These are phyloP conservation scores for Mortierella sp. DNA, from an alignment of 371 early-diverging fungal genomes.

Conservation along the genomic window DNA sequence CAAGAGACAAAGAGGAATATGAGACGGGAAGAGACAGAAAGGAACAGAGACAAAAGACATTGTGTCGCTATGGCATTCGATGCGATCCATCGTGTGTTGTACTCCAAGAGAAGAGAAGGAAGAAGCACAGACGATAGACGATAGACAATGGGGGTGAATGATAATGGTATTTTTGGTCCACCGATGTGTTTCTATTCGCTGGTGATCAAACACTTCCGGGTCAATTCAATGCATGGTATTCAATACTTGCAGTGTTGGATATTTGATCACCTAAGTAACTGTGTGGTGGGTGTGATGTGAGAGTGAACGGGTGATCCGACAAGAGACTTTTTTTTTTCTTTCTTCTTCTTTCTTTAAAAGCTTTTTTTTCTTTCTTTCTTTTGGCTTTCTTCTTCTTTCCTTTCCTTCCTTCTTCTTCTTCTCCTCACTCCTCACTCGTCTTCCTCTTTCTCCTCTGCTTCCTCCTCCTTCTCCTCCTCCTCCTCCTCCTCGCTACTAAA, in stretches of 20 bases:
- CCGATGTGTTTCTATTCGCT: not conserved
- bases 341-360: not conserved
- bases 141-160: too few species aligned
- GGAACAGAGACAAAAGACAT: not conserved
- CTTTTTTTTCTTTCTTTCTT: not conserved
- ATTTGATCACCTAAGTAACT: too few species aligned
- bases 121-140: not conserved
- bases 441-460: not conserved
- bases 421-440: conserved; percentile 1
- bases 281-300: too few species aligned
- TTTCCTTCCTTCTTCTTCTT: not conserved
- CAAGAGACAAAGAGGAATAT: not conserved
- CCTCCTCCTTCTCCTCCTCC: not conserved
- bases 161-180: too few species aligned
- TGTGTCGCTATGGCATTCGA: not conserved
- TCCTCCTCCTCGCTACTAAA: too few species aligned
- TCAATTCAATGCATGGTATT: not conserved
- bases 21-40: not conserved
- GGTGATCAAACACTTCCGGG: not conserved
- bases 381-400: not conserved
- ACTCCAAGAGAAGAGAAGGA: not conserved
- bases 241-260: not conserved
- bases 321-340: not conserved
- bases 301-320: not conserved
- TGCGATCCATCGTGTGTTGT: not conserved